Evolutionary conservation across 2,329 filamentous ascomycete genomes (phyloP).

Genomic region (Colletotrichum sp.): DNA sequence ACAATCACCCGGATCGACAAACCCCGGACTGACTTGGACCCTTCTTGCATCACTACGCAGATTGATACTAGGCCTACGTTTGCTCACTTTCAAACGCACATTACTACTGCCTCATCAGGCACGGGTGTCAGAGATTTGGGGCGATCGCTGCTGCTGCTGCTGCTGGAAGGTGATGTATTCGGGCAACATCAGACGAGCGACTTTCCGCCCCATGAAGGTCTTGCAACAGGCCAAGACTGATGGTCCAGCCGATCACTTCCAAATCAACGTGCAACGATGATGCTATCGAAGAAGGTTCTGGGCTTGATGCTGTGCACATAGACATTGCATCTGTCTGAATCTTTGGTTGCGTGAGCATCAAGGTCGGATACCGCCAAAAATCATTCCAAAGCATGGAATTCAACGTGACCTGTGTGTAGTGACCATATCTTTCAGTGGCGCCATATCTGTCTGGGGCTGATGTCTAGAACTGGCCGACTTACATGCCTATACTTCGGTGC

Average conservation of each 20-base stretch:
- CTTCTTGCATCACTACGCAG: slow-evolving; percentile 17
- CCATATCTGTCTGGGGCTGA: not conserved
- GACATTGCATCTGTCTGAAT: not conserved
- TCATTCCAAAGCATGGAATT: not conserved
- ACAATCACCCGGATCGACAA: not conserved
- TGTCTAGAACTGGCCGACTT: not conserved
- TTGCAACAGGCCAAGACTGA: not conserved
- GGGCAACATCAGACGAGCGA: not conserved
- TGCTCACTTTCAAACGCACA: not conserved
- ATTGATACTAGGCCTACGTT: not conserved
- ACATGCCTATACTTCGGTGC: not conserved
- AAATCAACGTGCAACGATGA: not conserved
- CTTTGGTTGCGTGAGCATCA: not conserved
- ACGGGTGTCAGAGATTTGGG: not conserved
- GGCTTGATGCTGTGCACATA: not conserved
- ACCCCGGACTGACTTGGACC: not conserved
- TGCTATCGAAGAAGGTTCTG: not conserved
- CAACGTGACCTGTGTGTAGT: not conserved
- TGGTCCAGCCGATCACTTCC: not conserved
- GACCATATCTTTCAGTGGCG: not conserved
- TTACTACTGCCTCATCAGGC: not conserved
- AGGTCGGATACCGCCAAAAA: not conserved
- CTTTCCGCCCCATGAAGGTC: not conserved
- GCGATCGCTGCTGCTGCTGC: not conserved
- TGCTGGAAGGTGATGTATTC: not conserved